phyloP scores from a whole-genome alignment of 331 rosid species.

The Acacia pycnantha region DNA sequence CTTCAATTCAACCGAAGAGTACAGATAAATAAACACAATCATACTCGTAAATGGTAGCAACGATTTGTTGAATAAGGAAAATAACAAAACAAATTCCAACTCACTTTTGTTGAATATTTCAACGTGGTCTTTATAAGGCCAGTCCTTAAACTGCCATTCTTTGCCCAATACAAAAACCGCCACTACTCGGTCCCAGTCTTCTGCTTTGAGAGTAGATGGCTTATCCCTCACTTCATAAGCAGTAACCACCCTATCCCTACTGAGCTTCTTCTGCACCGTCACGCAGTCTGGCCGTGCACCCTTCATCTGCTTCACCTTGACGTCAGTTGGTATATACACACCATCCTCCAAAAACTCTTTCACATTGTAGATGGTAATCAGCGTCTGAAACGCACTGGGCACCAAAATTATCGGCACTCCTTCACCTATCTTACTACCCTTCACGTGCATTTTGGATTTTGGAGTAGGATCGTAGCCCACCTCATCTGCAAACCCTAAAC shows the following conservation, averaged over 20 bases:
- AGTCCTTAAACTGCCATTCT: conserved; percentile 81
- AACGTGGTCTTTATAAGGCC: conserved; percentile 79
- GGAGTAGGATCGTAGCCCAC: background rate
- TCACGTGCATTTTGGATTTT: conserved; percentile 43
- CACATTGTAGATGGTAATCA: conserved; percentile 66
- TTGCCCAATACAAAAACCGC: conserved; percentile 81
- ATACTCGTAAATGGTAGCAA: background rate
- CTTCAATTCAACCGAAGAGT: background rate
- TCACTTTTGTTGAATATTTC: conserved; percentile 72
- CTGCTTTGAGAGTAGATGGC: conserved; percentile 61
- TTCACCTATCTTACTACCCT: conserved; percentile 66
- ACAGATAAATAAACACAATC: background rate
- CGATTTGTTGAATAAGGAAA: background rate
- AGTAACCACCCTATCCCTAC: conserved; percentile 73
- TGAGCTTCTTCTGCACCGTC: conserved; percentile 79
- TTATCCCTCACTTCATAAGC: conserved; percentile 80
- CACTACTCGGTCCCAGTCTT: conserved; percentile 80
- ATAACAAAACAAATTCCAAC: conserved; percentile 14
- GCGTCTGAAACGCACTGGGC: conserved; percentile 73
- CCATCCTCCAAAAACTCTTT: conserved; percentile 80
- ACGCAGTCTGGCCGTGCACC: conserved; percentile 77
- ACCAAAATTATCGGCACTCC: conserved; percentile 76
- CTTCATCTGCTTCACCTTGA: conserved; percentile 75
- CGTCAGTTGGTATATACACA: conserved; percentile 63
- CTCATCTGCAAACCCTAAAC: conserved; percentile 31